Evolutionary conservation across 1,284 basidiomycete species (phyloP), one percentile per base, ranked within the genome.

Genomic region (Ganoderma meredithae): DNA sequence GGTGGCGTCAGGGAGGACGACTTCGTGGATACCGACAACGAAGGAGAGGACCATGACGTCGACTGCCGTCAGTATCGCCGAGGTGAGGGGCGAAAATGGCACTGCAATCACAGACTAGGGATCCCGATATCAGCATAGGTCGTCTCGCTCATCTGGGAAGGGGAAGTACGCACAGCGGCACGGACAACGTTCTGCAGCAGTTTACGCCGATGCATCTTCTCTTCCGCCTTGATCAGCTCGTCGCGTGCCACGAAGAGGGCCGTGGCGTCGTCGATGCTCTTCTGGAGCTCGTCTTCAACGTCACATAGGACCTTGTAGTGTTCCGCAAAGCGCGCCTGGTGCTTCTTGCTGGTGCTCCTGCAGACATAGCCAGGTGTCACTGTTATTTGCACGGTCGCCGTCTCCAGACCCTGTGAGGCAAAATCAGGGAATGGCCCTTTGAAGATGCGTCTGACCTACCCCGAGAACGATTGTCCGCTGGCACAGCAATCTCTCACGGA

Each of bases 361-460:
- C 69, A 70, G 7, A 67, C 25, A 31, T 67, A 67, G 8, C 69
- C 69, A 1, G 65, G 63, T 0, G 61, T 43, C 7, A 41, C 31
- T 3, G 27, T 55, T 15, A 70, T 60, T 6, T 41, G n/a, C 19
- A 40, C 17, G n/a, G 53, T 47, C 5, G 60, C 65, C 7, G 36
- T n/a, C 5, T 65, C 60, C 1, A 70, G 33, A 19, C 47, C 9
- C 69, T 70, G 27, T 13, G 13, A 19, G 12, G 0, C 2, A 7
- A 27, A 22, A 25, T 43, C 63, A 56, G 39, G 27, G 13, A 1
- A 31, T 47, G 44, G 7, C 17, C 15, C 4, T 33, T 31, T 15
- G 3, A 19, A 17, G 40, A 43, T 27, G 8, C 44, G 7, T 10
- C 15, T 31, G 41, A 58, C 63, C 25, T 58, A 56, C 63, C 19